Conservation (phyloP, 2,329 filamentous ascomycete genomes). For the Harringtonia lauricola region DNA sequence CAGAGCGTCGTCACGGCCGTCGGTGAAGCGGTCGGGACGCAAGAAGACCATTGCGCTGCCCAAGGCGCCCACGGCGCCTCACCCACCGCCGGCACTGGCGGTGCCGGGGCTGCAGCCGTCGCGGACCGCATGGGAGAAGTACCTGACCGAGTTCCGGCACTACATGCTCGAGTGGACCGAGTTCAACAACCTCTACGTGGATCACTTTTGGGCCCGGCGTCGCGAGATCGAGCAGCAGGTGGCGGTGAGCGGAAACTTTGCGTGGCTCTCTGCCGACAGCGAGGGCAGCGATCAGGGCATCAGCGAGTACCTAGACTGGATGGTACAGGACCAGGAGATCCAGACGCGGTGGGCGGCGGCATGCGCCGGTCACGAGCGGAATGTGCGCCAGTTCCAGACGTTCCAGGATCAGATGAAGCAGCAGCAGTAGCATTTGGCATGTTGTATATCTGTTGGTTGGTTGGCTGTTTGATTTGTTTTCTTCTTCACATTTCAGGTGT, state of each 20-base stretch:
- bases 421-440: no score
- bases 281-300: constrained; percentile 32
- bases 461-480: no score
- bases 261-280: constrained; percentile 27
- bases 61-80: constrained; percentile 35
- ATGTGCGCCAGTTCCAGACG: constrained; percentile 46
- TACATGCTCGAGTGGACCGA: constrained; percentile 41
- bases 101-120: constrained; percentile 33
- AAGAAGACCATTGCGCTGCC: constrained; percentile 34
- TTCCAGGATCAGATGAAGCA: constrained; percentile 31
- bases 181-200: constrained; percentile 41
- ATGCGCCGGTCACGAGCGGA: constrained; percentile 47
- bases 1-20: constrained; percentile 21
- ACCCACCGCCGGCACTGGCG: constrained; percentile 30
- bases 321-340: constrained; percentile 54
- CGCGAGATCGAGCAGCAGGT: constrained; percentile 27
- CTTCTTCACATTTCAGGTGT: no score
- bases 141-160: constrained; percentile 38
- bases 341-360: constrained; percentile 49
- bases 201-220: constrained; percentile 44
- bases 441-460: no score
- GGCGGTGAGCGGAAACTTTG: constrained; percentile 25
- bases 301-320: constrained; percentile 44
- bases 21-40: constrained; percentile 9
- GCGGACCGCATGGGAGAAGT: constrained; percentile 34